phyloP scores from a whole-genome alignment of 805 yeast genomes.

The Zygoascus bituminiphila region DNA sequence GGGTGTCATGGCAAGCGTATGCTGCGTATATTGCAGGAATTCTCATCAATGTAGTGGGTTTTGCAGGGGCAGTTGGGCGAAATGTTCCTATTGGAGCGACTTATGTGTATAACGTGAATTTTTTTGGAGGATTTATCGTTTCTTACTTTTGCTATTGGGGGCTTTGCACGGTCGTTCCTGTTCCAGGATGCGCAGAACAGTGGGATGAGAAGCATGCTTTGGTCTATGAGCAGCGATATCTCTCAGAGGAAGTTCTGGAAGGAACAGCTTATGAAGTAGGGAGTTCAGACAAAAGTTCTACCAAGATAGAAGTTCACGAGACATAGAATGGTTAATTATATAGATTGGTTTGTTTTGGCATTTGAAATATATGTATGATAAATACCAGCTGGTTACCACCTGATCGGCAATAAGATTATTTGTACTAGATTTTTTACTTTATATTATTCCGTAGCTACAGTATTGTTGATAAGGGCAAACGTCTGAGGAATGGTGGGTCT shows the following conservation, averaged over 20 bases:
- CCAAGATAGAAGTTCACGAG: neutral
- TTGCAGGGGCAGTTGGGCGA: conserved; percentile 68
- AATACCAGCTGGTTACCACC: too few relatives aligned
- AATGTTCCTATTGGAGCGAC: conserved; percentile 75
- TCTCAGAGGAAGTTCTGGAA: neutral
- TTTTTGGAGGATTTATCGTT: conserved; percentile 63
- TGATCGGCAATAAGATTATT: too few relatives aligned
- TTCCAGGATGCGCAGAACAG: conserved; percentile 12
- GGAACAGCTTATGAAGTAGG: neutral
- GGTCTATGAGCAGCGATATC: conserved; percentile 7
- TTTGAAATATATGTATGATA: too few relatives aligned
- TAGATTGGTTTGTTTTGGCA: too few relatives aligned
- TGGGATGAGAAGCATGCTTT: conserved; percentile 12
- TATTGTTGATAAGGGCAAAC: too few relatives aligned
- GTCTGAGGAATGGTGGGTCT: too few relatives aligned
- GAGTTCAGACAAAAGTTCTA: neutral
- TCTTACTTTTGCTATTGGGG: conserved; percentile 49
- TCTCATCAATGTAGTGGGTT: conserved; percentile 78
- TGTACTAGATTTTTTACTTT: too few relatives aligned
- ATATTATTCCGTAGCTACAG: too few relatives aligned
- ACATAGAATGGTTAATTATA: too few relatives aligned
- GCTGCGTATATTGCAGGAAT: conserved; percentile 75
- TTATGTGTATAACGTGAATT: conserved; percentile 62
- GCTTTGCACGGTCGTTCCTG: conserved; percentile 30
- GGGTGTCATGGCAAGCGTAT: conserved; percentile 79